phyloP scores from a whole-genome alignment of 495 filamentous ascomycete genomes.

The Penicillium psychrofluorescens region DNA sequence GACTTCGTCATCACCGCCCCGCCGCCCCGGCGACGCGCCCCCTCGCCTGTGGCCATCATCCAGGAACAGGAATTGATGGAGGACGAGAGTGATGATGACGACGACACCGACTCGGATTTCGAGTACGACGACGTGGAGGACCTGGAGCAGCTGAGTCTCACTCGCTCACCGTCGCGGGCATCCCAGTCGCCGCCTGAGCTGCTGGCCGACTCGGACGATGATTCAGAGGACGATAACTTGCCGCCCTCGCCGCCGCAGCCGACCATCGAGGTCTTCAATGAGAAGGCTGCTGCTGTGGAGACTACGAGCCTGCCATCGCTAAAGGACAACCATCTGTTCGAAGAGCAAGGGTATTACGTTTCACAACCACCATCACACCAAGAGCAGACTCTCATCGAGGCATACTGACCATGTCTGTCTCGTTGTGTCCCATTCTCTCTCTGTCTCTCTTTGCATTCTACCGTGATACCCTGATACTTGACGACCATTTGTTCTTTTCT shows the following conservation, averaged over 20 bases:
- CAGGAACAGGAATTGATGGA: constrained; percentile 41
- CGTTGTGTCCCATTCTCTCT: constrained; percentile 17
- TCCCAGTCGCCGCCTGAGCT: constrained; percentile 69
- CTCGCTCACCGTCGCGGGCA: constrained; percentile 58
- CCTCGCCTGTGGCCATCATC: constrained; percentile 28
- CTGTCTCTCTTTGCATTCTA: not conserved
- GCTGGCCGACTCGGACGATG: constrained; percentile 56
- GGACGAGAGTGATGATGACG: constrained; percentile 42
- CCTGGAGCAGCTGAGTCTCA: constrained; percentile 59
- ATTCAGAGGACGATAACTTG: constrained; percentile 69
- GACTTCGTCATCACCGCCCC: constrained; percentile 30
- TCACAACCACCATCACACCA: constrained; percentile 22
- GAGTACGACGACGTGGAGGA: constrained; percentile 65
- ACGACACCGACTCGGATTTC: constrained; percentile 38
- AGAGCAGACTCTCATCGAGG: constrained; percentile 35
- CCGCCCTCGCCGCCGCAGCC: constrained; percentile 74
- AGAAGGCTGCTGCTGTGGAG: constrained; percentile 49
- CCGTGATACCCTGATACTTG: constrained; percentile 20
- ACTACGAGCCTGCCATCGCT: too few species aligned
- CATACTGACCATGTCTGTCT: constrained; percentile 26
- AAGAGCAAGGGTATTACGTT: constrained; percentile 51
- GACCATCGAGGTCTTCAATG: constrained; percentile 60
- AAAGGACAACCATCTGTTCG: constrained; percentile 37
- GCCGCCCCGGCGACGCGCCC: constrained; percentile 31
- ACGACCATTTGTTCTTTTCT: constrained; percentile 6